phyloP scores from a whole-genome alignment of 495 filamentous ascomycete genomes.

The Cercophora scortea region DNA sequence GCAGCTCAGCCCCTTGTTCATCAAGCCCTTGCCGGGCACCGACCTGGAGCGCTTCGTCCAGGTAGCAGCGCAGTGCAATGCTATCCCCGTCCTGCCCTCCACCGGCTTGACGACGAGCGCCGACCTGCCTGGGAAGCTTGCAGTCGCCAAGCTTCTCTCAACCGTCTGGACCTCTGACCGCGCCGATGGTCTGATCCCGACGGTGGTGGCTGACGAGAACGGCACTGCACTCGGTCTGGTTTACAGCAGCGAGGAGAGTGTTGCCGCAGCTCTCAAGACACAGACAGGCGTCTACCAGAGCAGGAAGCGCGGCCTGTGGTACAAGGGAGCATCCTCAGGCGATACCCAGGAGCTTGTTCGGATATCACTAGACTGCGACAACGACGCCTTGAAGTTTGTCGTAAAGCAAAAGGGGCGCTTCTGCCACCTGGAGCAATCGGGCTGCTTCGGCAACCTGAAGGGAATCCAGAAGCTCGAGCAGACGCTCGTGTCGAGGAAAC shows the following conservation, averaged over 20 bases:
- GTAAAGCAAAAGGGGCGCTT: conserved; percentile 90
- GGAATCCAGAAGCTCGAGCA: conserved; percentile 79
- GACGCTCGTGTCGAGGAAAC: conserved; percentile 72
- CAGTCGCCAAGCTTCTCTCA: conserved; percentile 61
- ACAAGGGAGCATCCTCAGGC: conserved; percentile 90
- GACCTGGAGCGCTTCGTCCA: conserved; percentile 45
- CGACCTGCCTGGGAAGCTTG: conserved; percentile 48
- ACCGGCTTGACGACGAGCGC: conserved; percentile 58
- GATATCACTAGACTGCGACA: conserved; percentile 84
- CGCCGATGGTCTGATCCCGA: conserved; percentile 76
- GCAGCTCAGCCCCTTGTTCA: conserved; percentile 38
- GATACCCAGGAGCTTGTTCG: conserved; percentile 84
- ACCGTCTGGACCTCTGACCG: conserved; percentile 68
- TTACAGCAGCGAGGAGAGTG: conserved; percentile 87
- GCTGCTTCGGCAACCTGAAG: conserved; percentile 80
- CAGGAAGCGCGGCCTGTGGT: conserved; percentile 89
- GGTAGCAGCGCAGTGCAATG: conserved; percentile 46
- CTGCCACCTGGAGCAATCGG: conserved; percentile 86
- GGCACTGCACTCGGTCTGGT: conserved; percentile 80
- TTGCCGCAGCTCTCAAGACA: conserved; percentile 75
- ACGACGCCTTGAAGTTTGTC: conserved; percentile 81
- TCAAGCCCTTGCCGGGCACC: conserved; percentile 34
- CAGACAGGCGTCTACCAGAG: conserved; percentile 94
- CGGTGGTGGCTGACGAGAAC: conserved; percentile 82
- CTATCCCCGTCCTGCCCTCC: conserved; percentile 73